Conservation (phyloP, 257 asterid species). For the Fraxinus pennsylvanica region DNA sequence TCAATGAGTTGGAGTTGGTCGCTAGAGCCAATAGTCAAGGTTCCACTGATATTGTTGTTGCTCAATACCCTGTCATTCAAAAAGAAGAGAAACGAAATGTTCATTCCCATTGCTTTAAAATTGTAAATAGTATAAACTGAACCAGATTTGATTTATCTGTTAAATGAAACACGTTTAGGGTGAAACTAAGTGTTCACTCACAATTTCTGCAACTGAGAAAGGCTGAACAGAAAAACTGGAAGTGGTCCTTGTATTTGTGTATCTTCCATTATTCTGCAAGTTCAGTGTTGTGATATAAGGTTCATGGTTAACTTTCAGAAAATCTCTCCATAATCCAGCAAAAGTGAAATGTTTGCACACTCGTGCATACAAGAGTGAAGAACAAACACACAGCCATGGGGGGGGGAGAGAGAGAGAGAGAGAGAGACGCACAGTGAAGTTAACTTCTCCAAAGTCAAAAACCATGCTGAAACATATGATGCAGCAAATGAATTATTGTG, state of each 20-base stretch:
- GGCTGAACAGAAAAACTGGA: slow-evolving; percentile 56
- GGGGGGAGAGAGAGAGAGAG: slow-evolving; percentile 10
- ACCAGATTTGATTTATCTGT: not conserved
- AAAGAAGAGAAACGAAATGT: not conserved
- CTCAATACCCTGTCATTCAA: slow-evolving; percentile 48
- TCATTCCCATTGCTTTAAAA: not conserved
- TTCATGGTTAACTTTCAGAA: not conserved
- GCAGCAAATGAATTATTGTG: slow-evolving; percentile 61
- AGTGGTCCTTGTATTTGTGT: slow-evolving; percentile 55
- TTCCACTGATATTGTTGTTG: slow-evolving; percentile 55
- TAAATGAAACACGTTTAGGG: slow-evolving; percentile 1
- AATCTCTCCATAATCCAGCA: not conserved
- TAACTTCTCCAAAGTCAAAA: slow-evolving; percentile 55
- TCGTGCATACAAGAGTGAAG: not conserved
- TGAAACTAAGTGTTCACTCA: slow-evolving; percentile 33
- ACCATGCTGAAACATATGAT: slow-evolving; percentile 59
- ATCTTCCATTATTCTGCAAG: slow-evolving; percentile 68
- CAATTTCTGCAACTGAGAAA: slow-evolving; percentile 73
- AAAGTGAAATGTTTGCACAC: not conserved
- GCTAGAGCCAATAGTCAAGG: slow-evolving; percentile 51
- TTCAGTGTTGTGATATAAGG: slow-evolving; percentile 21
- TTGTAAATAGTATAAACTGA: slow-evolving; percentile 5
- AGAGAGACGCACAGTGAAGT: slow-evolving; percentile 58
- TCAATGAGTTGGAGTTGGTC: slow-evolving; percentile 52
- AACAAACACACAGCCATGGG: not conserved